Conservation (phyloP, 2,329 filamentous ascomycete species). For the Colletotrichum spinosum region DNA sequence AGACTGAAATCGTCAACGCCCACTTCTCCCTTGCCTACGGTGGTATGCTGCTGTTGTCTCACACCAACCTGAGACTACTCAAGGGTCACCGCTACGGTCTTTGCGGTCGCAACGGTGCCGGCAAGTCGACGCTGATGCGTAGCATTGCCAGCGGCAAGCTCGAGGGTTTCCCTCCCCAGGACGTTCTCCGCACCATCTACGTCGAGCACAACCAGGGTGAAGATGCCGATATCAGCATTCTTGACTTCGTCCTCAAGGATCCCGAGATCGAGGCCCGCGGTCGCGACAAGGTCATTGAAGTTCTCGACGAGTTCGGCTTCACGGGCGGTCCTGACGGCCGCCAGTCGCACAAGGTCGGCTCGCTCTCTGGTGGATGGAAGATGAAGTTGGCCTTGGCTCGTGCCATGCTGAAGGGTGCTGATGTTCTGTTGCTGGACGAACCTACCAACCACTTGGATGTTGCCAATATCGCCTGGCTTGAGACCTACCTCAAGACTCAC, state of each 20-base stretch:
- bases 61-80: conserved; percentile 92
- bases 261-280: conserved; percentile 85
- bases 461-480: conserved; percentile 93
- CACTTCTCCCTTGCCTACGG: conserved; percentile 98
- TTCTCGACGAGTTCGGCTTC: conserved; percentile 93
- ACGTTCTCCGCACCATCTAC: conserved; percentile 94
- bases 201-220: conserved; percentile 99
- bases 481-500: conserved; percentile 95
- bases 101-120: conserved; percentile 95
- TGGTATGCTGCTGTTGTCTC: conserved; percentile 95
- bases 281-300: conserved; percentile 81
- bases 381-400: conserved; percentile 98
- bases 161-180: conserved; percentile 94
- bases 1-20: conserved; percentile 96
- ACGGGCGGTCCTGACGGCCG: conserved; percentile 88
- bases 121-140: conserved; percentile 99
- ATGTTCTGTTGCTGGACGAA: conserved; percentile 96
- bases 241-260: conserved; percentile 92
- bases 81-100: conserved; percentile 98
- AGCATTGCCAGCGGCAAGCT: conserved; percentile 96
- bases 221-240: conserved; percentile 94
- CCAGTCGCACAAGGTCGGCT: conserved; percentile 91
- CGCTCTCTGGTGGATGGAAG: conserved; percentile 98
- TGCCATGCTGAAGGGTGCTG: conserved; percentile 97
- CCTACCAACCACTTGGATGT: conserved; percentile 99